Evolutionary conservation across 2,329 filamentous ascomycete genomes (phyloP), one percentile per base, ranked within the genome.

Genomic region (Sporothrix protearum): DNA sequence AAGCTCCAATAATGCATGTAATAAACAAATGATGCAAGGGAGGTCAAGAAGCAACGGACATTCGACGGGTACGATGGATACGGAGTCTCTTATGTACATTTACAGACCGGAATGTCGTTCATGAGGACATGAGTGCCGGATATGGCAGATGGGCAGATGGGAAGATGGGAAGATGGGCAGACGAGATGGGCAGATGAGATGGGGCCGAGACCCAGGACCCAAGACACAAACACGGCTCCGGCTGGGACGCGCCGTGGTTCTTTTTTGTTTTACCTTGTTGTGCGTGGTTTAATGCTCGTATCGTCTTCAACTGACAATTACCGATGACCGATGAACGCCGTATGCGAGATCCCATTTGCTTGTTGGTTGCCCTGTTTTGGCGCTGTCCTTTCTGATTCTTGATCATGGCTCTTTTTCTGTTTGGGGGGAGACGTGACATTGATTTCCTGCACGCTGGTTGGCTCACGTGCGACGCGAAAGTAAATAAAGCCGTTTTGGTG

Each of bases 401-500:
- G 5, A n/a, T n/a, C 14, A 3, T 47, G 36, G 10, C 36, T 28
- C 4, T 7, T 63, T 45, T 63, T 42, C 36, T 16, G 0, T 7
- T 45, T 30, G 25, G 9, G 47, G 9, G 47, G 42, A 16, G n/a
- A 51, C 22, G 39, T 57, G 68, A 53, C 57, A 45, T 70, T 22
- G 28, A 16, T 8, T 39, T 25, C 28, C 36, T 64, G 16, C 8
- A 8, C 36, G 14, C 33, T 69, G 49, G 30, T 72, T 69, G 71
- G 71, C 57, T n/a, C 36, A 28, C 36, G 19, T 28, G 47, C 68
- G 59, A 66, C 71, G 67, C 67, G 67, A 72, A 59, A 72, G 71
- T 72, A 72, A 72, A 72, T 72, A 72, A 66, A 72, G 53, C 57
- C 45, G 59, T 12, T 45, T 64, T 64, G 49, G 49, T 25, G 49